phyloP scores from a whole-genome alignment of 2,329 filamentous ascomycete genomes.

The Ascochyta pisi region DNA sequence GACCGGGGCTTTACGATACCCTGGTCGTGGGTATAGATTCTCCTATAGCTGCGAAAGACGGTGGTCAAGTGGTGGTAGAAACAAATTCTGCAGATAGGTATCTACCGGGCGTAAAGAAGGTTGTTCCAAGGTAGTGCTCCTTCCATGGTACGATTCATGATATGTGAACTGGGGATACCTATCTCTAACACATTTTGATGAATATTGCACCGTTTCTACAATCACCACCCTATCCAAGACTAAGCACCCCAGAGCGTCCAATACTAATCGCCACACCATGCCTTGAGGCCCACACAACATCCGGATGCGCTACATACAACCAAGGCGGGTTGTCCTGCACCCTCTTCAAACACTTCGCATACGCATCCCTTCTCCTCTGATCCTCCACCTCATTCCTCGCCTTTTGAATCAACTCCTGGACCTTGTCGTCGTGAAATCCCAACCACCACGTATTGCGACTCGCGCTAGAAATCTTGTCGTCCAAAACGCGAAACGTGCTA shows the following conservation, averaged over 20 bases:
- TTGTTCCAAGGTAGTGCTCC: no score
- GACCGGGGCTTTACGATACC: not conserved
- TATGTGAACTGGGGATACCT: no score
- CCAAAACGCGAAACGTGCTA: slow-evolving; percentile 8
- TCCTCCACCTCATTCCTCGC: not conserved
- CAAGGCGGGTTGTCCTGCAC: not conserved
- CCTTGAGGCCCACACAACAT: not conserved
- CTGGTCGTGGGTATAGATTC: no score
- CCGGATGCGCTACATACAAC: not conserved
- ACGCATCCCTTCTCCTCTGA: not conserved
- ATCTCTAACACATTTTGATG: no score
- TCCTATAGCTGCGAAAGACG: no score
- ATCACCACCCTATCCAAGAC: not conserved
- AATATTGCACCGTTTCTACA: not conserved
- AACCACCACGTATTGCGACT: slow-evolving; percentile 6
- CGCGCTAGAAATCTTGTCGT: slow-evolving; percentile 11
- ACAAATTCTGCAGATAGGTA: no score
- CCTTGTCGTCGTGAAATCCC: not conserved
- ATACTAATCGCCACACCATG: not conserved
- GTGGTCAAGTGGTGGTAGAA: no score
- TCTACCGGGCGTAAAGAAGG: no score
- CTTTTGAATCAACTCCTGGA: not conserved
- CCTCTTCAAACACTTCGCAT: not conserved
- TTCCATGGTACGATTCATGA: no score
- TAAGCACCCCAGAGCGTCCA: not conserved